Percentiles rank a stretch among this genome's conserved stretches.
Evolutionary conservation across 1,139 yeast genomes (phyloP).

Genomic region (Hanseniaspora uvarum): DNA sequence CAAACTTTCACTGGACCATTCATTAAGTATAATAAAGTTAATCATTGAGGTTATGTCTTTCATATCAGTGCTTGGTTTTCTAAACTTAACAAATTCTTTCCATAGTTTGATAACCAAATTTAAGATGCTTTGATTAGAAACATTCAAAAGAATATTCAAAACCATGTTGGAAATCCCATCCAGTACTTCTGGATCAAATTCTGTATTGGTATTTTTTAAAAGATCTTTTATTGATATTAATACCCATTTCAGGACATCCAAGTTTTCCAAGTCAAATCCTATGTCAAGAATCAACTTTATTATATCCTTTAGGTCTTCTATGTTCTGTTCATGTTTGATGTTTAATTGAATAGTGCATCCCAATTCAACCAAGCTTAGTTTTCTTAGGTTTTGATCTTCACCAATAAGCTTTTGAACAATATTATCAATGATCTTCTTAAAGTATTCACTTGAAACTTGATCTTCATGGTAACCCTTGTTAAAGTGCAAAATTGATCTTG

Average conservation of each 20-base stretch:
- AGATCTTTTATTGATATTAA: constrained; percentile 1
- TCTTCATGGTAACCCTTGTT: neutral
- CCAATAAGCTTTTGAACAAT: neutral
- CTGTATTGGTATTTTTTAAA: neutral
- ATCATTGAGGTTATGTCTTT: neutral
- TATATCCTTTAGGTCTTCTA: neutral
- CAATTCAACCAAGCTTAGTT: neutral
- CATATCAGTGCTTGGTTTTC: neutral
- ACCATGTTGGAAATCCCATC: neutral
- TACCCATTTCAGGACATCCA: constrained; percentile 5
- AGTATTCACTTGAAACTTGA: neutral
- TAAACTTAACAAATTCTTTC: neutral
- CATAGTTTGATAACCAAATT: neutral
- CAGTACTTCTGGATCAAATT: neutral
- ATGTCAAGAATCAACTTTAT: neutral
- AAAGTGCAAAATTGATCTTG: neutral
- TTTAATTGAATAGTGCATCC: neutral
- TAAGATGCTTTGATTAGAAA: neutral
- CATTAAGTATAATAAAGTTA: neutral
- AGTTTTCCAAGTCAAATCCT: neutral
- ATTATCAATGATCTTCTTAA: neutral
- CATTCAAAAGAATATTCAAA: neutral
- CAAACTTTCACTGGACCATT: neutral
- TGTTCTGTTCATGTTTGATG: neutral
- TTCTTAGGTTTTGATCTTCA: neutral